Percentiles rank a stretch among this genome's conserved stretches.
Conservation (phyloP, 75 land plant genomes). For the Cunninghamia lanceolata region DNA sequence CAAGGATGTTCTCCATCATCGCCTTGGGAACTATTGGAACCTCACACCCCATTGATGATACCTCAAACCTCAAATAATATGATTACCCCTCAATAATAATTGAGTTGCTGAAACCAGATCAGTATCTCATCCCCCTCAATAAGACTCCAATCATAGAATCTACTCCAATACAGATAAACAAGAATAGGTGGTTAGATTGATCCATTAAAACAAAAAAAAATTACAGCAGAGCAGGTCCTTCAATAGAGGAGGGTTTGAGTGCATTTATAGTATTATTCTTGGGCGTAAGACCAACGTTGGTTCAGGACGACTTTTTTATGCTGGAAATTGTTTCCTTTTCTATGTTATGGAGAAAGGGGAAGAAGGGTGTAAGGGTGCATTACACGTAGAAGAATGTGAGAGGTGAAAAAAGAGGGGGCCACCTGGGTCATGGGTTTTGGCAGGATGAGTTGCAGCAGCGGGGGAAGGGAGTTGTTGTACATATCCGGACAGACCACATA, state of each 20-base stretch:
- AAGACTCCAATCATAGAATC: not conserved
- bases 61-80: not conserved
- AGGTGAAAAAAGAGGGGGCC: not conserved
- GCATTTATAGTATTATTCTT: not conserved
- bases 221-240: not conserved
- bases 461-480: not conserved
- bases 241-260: not conserved
- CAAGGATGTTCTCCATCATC: constrained; percentile 8
- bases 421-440: not conserved
- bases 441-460: not conserved
- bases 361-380: not conserved
- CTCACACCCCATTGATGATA: constrained; percentile 2
- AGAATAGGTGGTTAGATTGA: not conserved
- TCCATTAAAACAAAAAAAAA: not conserved
- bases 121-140: not conserved
- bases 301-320: not conserved
- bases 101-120: not conserved
- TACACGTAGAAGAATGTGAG: constrained; percentile 7
- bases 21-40: constrained; percentile 11
- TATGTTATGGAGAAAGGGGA: too few species aligned
- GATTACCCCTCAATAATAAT: not conserved
- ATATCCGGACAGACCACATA: constrained; percentile 9
- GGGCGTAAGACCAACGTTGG: not conserved
- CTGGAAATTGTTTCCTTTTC: not conserved
- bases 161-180: not conserved